Conservation (phyloP, 768 basidiomycete species). For the Phallus indusiatus region DNA sequence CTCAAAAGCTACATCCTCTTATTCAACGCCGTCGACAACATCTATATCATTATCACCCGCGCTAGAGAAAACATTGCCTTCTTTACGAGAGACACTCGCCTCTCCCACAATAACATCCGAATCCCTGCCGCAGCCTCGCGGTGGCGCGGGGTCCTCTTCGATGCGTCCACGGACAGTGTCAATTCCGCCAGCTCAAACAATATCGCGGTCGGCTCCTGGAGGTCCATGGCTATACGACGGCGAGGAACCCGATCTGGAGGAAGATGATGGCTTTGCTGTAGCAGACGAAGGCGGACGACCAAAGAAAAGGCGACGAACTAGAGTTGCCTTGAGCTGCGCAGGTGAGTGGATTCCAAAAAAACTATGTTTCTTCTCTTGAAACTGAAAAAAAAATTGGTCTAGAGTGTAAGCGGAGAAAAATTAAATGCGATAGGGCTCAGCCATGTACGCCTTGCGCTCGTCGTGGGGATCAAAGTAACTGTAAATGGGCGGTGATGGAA, state of each 20-base stretch:
- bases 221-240: background rate
- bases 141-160: background rate
- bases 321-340: constrained; percentile 18
- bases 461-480: constrained; percentile 16
- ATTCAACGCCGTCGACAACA: background rate
- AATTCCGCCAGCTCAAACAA: background rate
- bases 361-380: too few species aligned
- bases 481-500: constrained; percentile 17
- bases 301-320: constrained; percentile 17
- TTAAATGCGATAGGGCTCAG: constrained; percentile 19
- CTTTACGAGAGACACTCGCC: background rate
- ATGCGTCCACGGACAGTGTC: background rate
- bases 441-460: constrained; percentile 19
- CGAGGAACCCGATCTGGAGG: background rate
- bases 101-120: background rate
- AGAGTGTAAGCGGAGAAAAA: constrained; percentile 21
- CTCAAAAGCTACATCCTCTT: background rate
- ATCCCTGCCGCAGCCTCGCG: background rate
- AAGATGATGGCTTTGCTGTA: background rate
- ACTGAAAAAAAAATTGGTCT: background rate
- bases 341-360: constrained; percentile 4
- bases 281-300: constrained; percentile 6
- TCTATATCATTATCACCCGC: background rate
- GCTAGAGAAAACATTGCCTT: background rate
- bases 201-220: background rate